phyloP scores from a whole-genome alignment of 805 yeast genomes.

The Candida nemodendra region DNA sequence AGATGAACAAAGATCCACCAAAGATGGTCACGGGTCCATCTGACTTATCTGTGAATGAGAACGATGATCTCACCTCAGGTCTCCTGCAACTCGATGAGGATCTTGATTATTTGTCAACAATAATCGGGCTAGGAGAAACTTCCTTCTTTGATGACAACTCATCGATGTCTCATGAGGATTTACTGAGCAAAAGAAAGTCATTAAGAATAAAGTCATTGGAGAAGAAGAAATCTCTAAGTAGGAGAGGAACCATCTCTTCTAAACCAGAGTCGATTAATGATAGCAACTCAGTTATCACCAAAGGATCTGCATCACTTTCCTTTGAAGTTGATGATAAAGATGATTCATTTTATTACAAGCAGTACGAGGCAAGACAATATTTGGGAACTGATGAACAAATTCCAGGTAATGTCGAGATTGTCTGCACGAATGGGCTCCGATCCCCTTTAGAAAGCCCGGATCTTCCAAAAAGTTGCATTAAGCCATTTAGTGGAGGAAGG shows the following conservation, averaged over 20 bases:
- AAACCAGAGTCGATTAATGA: constrained; percentile 14
- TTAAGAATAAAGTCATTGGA: constrained; percentile 38
- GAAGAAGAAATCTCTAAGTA: constrained; percentile 34
- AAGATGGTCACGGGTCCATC: not conserved
- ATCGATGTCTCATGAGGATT: constrained; percentile 27
- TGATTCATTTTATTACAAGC: constrained; percentile 19
- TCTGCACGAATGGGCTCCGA: constrained; percentile 5
- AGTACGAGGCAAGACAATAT: constrained; percentile 16
- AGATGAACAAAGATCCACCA: not conserved
- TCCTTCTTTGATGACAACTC: constrained; percentile 31
- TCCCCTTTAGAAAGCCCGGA: constrained; percentile 1
- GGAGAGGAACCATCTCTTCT: constrained; percentile 27
- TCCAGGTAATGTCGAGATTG: constrained; percentile 8
- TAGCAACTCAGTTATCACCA: constrained; percentile 14
- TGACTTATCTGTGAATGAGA: not conserved
- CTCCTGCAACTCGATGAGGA: constrained; percentile 26
- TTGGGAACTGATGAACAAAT: constrained; percentile 7
- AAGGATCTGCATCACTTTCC: constrained; percentile 16
- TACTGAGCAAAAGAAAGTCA: constrained; percentile 30
- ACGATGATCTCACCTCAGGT: not conserved
- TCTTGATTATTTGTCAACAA: constrained; percentile 37
- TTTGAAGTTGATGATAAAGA: constrained; percentile 23
- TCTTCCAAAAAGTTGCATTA: constrained; percentile 8
- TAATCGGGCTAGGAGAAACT: constrained; percentile 42
- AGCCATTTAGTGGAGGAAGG: constrained; percentile 4